Evolutionary conservation across 768 basidiomycete genomes (phyloP).

Genomic region (Suillus clintonianus): DNA sequence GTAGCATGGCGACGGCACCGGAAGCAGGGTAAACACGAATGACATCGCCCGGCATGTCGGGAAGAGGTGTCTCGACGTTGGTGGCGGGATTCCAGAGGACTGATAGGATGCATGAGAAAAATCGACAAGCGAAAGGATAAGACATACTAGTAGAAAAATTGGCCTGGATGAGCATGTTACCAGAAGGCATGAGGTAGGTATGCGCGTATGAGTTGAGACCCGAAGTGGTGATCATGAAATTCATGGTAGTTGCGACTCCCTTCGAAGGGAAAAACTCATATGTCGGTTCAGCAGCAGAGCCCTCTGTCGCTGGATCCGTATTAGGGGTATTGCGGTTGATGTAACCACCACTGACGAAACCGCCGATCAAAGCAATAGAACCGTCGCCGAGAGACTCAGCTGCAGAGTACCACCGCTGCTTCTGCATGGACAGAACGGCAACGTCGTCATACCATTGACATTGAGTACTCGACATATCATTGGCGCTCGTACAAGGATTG

Average conservation of each 20-base stretch:
- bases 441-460: conserved; percentile 79
- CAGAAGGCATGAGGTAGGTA: conserved; percentile 73
- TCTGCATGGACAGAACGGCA: conserved; percentile 62
- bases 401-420: conserved; percentile 75
- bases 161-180: conserved; percentile 80
- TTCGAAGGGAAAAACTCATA: conserved; percentile 81
- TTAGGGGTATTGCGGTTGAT: conserved; percentile 77
- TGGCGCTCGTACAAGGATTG: conserved; percentile 62
- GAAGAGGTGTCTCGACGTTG: conserved; percentile 64
- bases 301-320: conserved; percentile 58
- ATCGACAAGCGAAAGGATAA: neutral
- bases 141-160: conserved; percentile 71
- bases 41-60: conserved; percentile 72
- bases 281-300: conserved; percentile 77
- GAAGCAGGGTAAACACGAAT: conserved; percentile 89
- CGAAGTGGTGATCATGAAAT: conserved; percentile 70
- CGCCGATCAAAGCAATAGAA: conserved; percentile 76
- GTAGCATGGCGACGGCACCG: conserved; percentile 86
- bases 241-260: conserved; percentile 52
- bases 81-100: conserved; percentile 53
- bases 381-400: conserved; percentile 79
- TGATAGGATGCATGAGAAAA: conserved; percentile 11
- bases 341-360: conserved; percentile 77
- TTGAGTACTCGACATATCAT: conserved; percentile 47
- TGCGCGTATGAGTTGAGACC: conserved; percentile 81